Base-by-base conservation (phyloP, 2,329 filamentous ascomycete genomes). In the Trichophyton benhamiae region DNA sequence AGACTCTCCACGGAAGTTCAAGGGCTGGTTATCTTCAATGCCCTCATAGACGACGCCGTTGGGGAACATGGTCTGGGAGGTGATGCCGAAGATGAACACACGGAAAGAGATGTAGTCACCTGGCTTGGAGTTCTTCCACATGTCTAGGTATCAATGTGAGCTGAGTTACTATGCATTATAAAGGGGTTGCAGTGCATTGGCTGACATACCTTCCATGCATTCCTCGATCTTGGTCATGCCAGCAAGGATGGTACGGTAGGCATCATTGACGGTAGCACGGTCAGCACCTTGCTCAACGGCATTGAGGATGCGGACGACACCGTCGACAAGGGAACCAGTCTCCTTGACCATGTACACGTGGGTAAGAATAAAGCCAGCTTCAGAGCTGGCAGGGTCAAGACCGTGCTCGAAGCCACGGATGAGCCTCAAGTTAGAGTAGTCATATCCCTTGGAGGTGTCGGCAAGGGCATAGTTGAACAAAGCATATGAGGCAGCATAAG, bases 31-130 rank as follows among this genome's bases (percentile, higher is more conserved):
- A 63, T 87, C 84, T 66, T 86, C 86, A 63, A 92, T 83, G 7
- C 90, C 91, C 72, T 95, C 87, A 72, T 96, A 96, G 55, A 95
- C 76, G 6, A 96, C 92, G 7, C 92, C 92, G 65, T 91, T 79
- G 7, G 91, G 91, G 75, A 96, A 96, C 91, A 96, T 96, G 69
- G 85, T 87, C 75, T 96, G 91, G 57, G 84, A 87, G 1, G 90
- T 95, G 75, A 96, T 96, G 68, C 92, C 92, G 71, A 96, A 96
- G 77, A 96, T 96, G 79, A 96, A 96, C 9, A 92, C 95, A 46
- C 91, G 87, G 83, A 96, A 96, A 67, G 83, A 87, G 63, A 88
- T 89, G 77, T 96, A 96, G 66, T 90, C 84, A 17, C 82, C 81
- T 1, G 91, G 91, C 68, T 88, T 88, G 61, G 88, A 94, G 73